phyloP scores from a whole-genome alignment of 306 rosid genomes.

The Begonia masoniana region DNA sequence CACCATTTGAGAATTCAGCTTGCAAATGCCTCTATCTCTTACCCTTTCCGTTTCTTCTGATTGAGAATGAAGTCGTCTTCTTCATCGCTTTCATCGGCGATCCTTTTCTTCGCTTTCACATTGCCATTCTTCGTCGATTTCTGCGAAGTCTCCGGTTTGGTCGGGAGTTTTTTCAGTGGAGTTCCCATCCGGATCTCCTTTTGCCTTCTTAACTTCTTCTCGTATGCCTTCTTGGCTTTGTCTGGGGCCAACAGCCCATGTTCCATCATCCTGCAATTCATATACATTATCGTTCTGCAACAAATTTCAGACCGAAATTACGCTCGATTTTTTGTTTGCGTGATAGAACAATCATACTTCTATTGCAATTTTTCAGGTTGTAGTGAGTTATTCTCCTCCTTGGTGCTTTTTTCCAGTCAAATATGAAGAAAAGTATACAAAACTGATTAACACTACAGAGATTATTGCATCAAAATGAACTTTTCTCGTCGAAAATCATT shows the following conservation, averaged over 20 bases:
- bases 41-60: constrained; percentile 29
- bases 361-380: no score
- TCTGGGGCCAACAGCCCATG: constrained; percentile 77
- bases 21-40: no score
- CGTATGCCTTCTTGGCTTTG: constrained; percentile 67
- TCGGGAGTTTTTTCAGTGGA: constrained; percentile 51
- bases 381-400: no score
- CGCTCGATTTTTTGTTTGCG: no score
- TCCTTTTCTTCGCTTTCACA: constrained; percentile 51
- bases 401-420: no score
- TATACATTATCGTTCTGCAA: no score
- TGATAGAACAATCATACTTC: no score
- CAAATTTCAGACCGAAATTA: no score
- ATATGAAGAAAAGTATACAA: no score
- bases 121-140: constrained; percentile 61
- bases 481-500: no score
- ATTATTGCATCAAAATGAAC: no score
- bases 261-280: constrained; percentile 75
- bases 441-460: no score
- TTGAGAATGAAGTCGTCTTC: constrained; percentile 22
- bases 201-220: constrained; percentile 77
- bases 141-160: constrained; percentile 51
- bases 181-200: constrained; percentile 68
- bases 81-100: constrained; percentile 28
- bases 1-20: not conserved